Evolutionary conservation across 768 basidiomycete genomes (phyloP).

Genomic region (Phaeotremella fagi): DNA sequence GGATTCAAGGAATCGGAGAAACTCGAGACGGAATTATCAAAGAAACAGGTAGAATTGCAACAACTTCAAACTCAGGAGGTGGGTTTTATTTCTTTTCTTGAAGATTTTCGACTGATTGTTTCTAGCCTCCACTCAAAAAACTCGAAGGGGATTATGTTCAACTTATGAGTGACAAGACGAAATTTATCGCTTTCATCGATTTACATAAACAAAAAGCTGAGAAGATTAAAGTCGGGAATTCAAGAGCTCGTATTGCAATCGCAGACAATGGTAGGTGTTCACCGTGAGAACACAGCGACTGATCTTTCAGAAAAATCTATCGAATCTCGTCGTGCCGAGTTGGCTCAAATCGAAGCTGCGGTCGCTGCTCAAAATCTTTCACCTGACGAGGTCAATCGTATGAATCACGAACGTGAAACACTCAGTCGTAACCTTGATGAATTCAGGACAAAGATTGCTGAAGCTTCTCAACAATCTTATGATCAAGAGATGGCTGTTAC

Average conservation of each 20-base stretch:
- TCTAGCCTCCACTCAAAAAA: constrained; percentile 43
- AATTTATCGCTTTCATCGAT: constrained; percentile 44
- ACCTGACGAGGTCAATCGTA: constrained; percentile 81
- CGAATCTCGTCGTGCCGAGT: constrained; percentile 62
- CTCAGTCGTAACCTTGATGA: constrained; percentile 50
- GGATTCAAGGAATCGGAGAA: constrained; percentile 25
- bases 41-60: constrained; percentile 22
- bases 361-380: constrained; percentile 85
- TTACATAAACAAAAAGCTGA: constrained; percentile 52
- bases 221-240: constrained; percentile 64
- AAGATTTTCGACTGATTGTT: background rate
- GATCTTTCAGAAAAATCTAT: constrained; percentile 48
- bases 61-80: constrained; percentile 43
- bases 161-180: constrained; percentile 59
- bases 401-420: constrained; percentile 84
- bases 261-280: constrained; percentile 28
- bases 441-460: constrained; percentile 66
- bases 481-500: constrained; percentile 77
- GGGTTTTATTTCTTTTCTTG: constrained; percentile 5
- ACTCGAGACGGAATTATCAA: constrained; percentile 25
- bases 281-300: background rate
- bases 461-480: constrained; percentile 68
- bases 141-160: constrained; percentile 53
- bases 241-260: constrained; percentile 52
- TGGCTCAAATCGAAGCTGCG: constrained; percentile 59